Percentiles rank a stretch among this genome's conserved stretches.
These are phyloP conservation scores for Gleditsia sinensis DNA, from an alignment of 306 rosid species.

Conservation along the genomic window DNA sequence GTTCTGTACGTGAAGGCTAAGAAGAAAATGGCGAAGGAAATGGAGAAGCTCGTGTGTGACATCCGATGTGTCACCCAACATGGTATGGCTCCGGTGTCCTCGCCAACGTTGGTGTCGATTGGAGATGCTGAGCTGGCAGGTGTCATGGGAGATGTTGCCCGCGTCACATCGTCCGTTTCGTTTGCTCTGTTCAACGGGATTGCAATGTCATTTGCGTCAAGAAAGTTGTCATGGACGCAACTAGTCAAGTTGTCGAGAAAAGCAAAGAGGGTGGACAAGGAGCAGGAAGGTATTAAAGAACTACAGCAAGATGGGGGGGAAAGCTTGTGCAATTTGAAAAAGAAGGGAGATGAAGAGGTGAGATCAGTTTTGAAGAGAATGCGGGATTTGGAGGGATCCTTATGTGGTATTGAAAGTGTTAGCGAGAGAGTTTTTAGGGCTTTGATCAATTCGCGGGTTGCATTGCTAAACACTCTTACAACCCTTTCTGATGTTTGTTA, in stretches of 20 bases:
- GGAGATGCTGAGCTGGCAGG: constrained; percentile 53
- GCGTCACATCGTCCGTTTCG: constrained; percentile 60
- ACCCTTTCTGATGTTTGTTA: not conserved
- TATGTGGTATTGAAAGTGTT: constrained; percentile 51
- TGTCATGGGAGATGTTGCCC: constrained; percentile 55
- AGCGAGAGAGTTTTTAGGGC: constrained; percentile 64
- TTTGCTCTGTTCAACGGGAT: constrained; percentile 60
- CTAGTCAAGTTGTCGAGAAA: constrained; percentile 42
- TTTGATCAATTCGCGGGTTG: constrained; percentile 68
- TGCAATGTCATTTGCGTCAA: constrained; percentile 42
- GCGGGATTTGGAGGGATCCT: constrained; percentile 58
- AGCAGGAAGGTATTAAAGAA: constrained; percentile 52
- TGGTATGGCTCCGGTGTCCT: not conserved
- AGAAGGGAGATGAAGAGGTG: constrained; percentile 63
- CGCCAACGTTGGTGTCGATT: constrained; percentile 4
- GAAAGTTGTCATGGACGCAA: constrained; percentile 48
- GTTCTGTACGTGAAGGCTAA: constrained; percentile 46
- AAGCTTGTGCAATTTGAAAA: constrained; percentile 45
- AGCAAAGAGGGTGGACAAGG: constrained; percentile 28
- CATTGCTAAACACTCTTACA: constrained; percentile 64
- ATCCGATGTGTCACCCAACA: constrained; percentile 36
- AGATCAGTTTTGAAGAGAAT: constrained; percentile 58
- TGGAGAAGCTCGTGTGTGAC: constrained; percentile 53
- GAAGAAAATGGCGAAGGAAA: constrained; percentile 52
- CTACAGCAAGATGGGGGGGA: constrained; percentile 34